Evolutionary conservation across 2,329 filamentous ascomycete genomes (phyloP).

Genomic region (Rachicladosporium sp.): DNA sequence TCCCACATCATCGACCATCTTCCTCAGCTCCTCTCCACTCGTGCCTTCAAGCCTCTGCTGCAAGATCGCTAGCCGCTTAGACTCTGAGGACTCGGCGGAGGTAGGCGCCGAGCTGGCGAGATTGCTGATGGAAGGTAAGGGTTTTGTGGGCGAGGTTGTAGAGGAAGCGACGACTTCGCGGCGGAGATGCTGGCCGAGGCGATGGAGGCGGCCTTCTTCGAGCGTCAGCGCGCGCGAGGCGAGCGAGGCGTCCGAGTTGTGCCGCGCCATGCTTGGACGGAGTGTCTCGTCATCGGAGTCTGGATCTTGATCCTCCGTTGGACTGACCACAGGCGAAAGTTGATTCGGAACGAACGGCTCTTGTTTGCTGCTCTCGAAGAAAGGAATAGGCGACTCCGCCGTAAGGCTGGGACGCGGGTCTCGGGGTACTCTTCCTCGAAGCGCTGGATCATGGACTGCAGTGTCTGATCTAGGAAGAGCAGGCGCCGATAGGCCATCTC

Average conservation of each 20-base stretch:
- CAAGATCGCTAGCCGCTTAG: slow-evolving; percentile 10
- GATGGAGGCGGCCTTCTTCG: slow-evolving; percentile 60
- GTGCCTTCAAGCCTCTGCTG: slow-evolving; percentile 40
- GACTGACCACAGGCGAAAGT: slow-evolving; percentile 7
- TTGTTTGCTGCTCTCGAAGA: neutral
- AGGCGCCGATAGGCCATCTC: slow-evolving; percentile 70
- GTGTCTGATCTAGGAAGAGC: slow-evolving; percentile 74
- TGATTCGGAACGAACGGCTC: slow-evolving; percentile 6
- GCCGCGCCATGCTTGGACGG: slow-evolving; percentile 37
- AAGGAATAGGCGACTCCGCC: slow-evolving; percentile 8
- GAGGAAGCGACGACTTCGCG: slow-evolving; percentile 48
- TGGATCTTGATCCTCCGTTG: slow-evolving; percentile 17
- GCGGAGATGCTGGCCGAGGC: slow-evolving; percentile 53
- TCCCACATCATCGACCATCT: slow-evolving; percentile 45
- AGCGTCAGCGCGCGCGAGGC: slow-evolving; percentile 51
- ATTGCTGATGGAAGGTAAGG: slow-evolving; percentile 1
- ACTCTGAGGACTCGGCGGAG: slow-evolving; percentile 9
- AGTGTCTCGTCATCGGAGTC: slow-evolving; percentile 23
- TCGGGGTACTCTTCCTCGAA: slow-evolving; percentile 97
- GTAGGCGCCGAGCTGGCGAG: slow-evolving; percentile 6
- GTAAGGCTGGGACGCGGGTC: slow-evolving; percentile 44
- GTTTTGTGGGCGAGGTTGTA: neutral
- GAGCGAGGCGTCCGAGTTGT: slow-evolving; percentile 55
- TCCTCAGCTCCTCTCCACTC: slow-evolving; percentile 47
- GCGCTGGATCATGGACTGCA: slow-evolving; percentile 82